Evolutionary conservation across 2,329 filamentous ascomycete species (phyloP), one percentile per base, ranked within the genome.

Genomic region (Elsinoe necatrix): DNA sequence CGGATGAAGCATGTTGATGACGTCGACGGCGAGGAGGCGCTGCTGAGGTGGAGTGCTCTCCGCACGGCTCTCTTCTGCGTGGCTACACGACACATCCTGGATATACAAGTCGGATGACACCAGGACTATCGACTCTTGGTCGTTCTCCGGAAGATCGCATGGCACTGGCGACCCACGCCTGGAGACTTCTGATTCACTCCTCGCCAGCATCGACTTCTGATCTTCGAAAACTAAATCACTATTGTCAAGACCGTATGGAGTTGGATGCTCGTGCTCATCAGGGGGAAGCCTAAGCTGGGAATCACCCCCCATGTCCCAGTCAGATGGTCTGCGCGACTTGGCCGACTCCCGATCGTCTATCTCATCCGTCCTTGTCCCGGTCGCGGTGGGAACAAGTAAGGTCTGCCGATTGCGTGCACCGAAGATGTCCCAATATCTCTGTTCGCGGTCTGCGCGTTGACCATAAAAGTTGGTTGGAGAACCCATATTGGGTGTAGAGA

Each of bases 381-480:
- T 8, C 23, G 18, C 11, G 8, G 16, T 21, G 16, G 48, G 34
- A 9, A 21, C 31, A 14, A 2, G 3, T 31, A 23, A n/a, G 2
- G 29, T 23, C 12, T 39, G 48, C 48, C 29, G 48, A 39, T 39
- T 39, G 14, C 18, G 7, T 6, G 31, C 31, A 23, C 18, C 31
- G 25, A 52, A 52, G 7, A 55, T 45, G 7, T 55, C 52, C 35
- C 18, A 42, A 23, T 55, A 55, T 25, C 52, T 42, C 27, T 16
- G 14, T 8, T 42, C 52, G n/a, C 52, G 35, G 5, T 55, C 21
- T 8, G 35, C 35, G 9, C 39, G 35, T 23, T 55, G 35, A 8
- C 35, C 12, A 12, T 42, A 55, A 25, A 55, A 55, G 37, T 42
- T 35, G 7, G n/a, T 20, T 2, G 39, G 37, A 23, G 52, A 55